Percentiles rank a stretch among this genome's conserved stretches.
Conservation (phyloP, 176 grass and related monocot genomes). For the Neostapfia colusana region DNA sequence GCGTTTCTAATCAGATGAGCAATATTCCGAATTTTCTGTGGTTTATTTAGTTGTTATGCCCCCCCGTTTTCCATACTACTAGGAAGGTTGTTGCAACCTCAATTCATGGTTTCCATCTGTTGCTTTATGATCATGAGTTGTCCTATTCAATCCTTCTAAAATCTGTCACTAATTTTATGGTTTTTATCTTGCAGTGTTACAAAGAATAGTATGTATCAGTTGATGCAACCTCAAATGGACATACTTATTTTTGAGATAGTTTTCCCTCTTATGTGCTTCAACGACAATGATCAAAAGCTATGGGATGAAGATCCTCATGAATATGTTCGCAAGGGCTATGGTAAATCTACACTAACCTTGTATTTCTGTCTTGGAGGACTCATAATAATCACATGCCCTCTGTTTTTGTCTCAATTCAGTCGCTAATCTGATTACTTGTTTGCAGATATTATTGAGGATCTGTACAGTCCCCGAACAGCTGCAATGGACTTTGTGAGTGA, state of each 20-base stretch:
- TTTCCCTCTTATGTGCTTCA: slow-evolving; percentile 98
- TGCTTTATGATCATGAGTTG: background rate
- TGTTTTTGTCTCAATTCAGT: slow-evolving; percentile 12
- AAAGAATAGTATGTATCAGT: slow-evolving; percentile 90
- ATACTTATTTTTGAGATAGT: slow-evolving; percentile 89
- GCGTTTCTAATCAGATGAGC: background rate
- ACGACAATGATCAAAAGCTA: slow-evolving; percentile 86
- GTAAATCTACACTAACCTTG: slow-evolving; percentile 45
- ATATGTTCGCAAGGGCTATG: slow-evolving; percentile 97
- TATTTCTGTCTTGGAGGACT: slow-evolving; percentile 20
- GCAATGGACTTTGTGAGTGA: slow-evolving; percentile 96
- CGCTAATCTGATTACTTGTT: background rate
- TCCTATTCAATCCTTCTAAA: background rate
- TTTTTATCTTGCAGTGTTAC: slow-evolving; percentile 67
- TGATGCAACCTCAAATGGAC: slow-evolving; percentile 88
- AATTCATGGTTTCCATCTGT: background rate
- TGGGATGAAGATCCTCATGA: slow-evolving; percentile 99
- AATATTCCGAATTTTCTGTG: background rate
- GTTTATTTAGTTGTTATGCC: background rate
- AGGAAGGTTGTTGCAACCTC: background rate
- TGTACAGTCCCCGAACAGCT: slow-evolving; percentile 90
- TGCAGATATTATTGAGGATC: slow-evolving; percentile 91
- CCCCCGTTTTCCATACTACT: background rate
- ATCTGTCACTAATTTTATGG: slow-evolving; percentile 12
- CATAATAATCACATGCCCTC: background rate